Evolutionary conservation across 345 rosid species (phyloP), one percentile per base, ranked within the genome.

Genomic region (Gossypium mustelinum): DNA sequence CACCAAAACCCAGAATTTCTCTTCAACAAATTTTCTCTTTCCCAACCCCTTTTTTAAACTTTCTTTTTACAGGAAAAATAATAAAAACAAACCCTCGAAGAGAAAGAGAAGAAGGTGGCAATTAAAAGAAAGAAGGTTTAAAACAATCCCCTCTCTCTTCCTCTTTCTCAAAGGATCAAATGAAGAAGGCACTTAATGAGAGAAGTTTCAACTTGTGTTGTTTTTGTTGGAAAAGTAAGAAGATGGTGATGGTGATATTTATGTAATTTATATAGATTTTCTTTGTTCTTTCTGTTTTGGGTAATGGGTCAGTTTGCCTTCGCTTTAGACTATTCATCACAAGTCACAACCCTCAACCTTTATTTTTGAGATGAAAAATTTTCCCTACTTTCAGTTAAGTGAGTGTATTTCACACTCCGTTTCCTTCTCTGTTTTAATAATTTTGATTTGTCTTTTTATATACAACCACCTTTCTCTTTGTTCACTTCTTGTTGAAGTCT

Each of bases 1-100:
- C 16, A 61, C 70, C 78, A 79, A 75, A 77, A 78, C 82, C 85
- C 79, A 44, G 14, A 58, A 22, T 75, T 65, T 75, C 22, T 73
- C 78, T 67, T 72, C 66, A 20, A 82, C 9, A 64, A 45, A 4
- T 5, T 27, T 44, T 44, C 57, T 74, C 55, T 70, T 77, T 45
- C 45, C 55, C 45, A 9, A 60, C 56, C 74, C 72, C 25, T 56
- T n/a, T 76, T 68, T 69, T 66, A 70, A 69, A 77, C 58, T 71
- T 73, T 13, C 7, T 56, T 27, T 63, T 34, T 29, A 20, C 44
- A 24, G 0, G 9, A 24, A n/a, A 34, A 34, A 34, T 4, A 34
- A 34, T 34, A 4, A 34, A 4, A 67, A 24, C 1, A 61, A 55
- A 24, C 11, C 75, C 66, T 64, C 27, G 70, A 27, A 67, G 60